These are phyloP conservation scores for Hanseniaspora mollemarum DNA, from an alignment of 805 yeast species.

Conservation along the genomic window DNA sequence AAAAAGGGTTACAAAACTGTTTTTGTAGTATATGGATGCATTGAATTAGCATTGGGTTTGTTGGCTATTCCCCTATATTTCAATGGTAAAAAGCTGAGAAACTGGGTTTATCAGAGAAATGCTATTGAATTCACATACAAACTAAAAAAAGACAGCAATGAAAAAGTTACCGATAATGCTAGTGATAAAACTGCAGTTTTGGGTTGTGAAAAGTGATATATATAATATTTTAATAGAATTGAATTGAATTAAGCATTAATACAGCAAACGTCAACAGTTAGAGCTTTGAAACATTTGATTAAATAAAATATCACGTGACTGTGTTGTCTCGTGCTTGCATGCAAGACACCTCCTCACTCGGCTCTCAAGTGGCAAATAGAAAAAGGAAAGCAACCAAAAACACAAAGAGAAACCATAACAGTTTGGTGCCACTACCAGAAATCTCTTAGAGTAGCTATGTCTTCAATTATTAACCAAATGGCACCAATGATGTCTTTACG, in stretches of 20 bases:
- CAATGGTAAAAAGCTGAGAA: constrained; percentile 42
- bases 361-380: too few species aligned
- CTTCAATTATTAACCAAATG: constrained; percentile 7
- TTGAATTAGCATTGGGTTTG: constrained; percentile 39
- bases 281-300: too few species aligned
- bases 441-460: constrained; percentile 8
- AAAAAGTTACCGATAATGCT: not conserved
- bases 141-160: constrained; percentile 1
- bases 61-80: constrained; percentile 42
- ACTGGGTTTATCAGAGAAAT: constrained; percentile 42
- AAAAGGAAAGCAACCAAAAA: too few species aligned
- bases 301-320: not conserved
- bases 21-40: constrained; percentile 42
- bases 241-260: too few species aligned
- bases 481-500: constrained; percentile 3
- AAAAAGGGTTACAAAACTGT: constrained; percentile 36
- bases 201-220: not conserved
- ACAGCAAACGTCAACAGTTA: too few species aligned
- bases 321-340: too few species aligned
- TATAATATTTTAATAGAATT: too few species aligned
- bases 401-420: too few species aligned
- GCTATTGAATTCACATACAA: constrained; percentile 28
- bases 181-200: too few species aligned
- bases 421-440: too few species aligned
- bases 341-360: not conserved